Base-by-base conservation (phyloP, 2,329 filamentous ascomycete genomes). In the Sporothrix pseudoabietina region DNA sequence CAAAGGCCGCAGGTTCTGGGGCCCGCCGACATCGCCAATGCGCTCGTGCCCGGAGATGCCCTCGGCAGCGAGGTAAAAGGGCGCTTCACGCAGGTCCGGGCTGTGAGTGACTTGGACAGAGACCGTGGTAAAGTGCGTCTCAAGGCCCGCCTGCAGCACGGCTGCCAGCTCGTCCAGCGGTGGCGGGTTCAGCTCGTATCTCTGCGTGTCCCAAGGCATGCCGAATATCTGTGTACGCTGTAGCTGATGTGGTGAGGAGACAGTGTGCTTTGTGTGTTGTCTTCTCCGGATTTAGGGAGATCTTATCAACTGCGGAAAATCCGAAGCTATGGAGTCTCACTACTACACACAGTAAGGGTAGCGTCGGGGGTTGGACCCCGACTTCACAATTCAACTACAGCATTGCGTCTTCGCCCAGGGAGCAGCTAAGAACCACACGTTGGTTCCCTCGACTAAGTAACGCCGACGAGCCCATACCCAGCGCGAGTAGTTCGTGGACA, bases 1-100 rank as follows among this genome's bases (percentile, higher is more conserved):
- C 19, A 71, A 14, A 12, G 70, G 83, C 19, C 80, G 79, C 0
- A 85, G 78, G 74, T 84, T 82, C 0, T 80, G 77, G 22, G 82
- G 82, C 0, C 84, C 84, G 4, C 84, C 84, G 22, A 85, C 78
- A 63, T 86, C 84, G 16, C 81, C 83, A 10, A 85, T 79, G 59
- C 79, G 79, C 57, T 81, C 78, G 5, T 80, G 79, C 0, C 84
- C 83, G 2, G 78, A 81, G 8, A 86, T 78, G 0, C 84, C 84
- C 2, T 79, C 71, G 5, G 79, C 78, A 0, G 83, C 81, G 5
- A 84, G 79, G 69, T 80, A 72, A 71, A 82, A 84, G 0, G 83
- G 83, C 0, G 79, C 41, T n/a, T 78, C n/a, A 1, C 79, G 78
- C 5, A 84, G 80, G 72, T 84, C 81, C 7, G 83, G 81, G 47